These are phyloP conservation scores for Alloascoidea hylecoeti DNA, from an alignment of 805 yeast genomes.

Conservation along the genomic window DNA sequence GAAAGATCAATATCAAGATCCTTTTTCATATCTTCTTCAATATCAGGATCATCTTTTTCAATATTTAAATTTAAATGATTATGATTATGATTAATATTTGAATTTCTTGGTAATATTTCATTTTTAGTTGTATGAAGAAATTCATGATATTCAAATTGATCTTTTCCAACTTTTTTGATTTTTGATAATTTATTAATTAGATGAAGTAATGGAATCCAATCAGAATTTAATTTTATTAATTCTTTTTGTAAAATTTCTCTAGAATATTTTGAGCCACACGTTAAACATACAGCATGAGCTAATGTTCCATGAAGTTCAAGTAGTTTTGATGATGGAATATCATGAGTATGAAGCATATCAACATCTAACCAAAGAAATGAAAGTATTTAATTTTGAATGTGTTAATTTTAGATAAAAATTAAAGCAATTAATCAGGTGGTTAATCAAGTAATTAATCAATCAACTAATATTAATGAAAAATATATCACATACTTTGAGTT, in stretches of 20 bases:
- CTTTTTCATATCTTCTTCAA: conserved; percentile 1
- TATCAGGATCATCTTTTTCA: neutral
- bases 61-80: neutral
- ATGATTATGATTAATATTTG: neutral
- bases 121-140: neutral
- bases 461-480: neutral
- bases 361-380: conserved; percentile 8
- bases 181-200: neutral
- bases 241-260: conserved; percentile 8
- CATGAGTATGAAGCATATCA: conserved; percentile 10
- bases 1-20: conserved; percentile 1
- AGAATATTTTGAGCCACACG: conserved; percentile 8
- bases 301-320: conserved; percentile 13
- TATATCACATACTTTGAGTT: conserved; percentile 10
- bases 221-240: conserved; percentile 10
- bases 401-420: neutral
- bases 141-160: conserved; percentile 1
- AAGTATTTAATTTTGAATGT: neutral
- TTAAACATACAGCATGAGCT: conserved; percentile 10
- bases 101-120: neutral
- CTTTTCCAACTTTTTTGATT: neutral
- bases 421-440: neutral
- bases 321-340: conserved; percentile 9
- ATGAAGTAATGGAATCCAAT: conserved; percentile 8
- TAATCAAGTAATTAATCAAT: neutral